These are phyloP conservation scores for Hericium rajendrae DNA, from an alignment of 768 basidiomycete species.

Conservation along the genomic window DNA sequence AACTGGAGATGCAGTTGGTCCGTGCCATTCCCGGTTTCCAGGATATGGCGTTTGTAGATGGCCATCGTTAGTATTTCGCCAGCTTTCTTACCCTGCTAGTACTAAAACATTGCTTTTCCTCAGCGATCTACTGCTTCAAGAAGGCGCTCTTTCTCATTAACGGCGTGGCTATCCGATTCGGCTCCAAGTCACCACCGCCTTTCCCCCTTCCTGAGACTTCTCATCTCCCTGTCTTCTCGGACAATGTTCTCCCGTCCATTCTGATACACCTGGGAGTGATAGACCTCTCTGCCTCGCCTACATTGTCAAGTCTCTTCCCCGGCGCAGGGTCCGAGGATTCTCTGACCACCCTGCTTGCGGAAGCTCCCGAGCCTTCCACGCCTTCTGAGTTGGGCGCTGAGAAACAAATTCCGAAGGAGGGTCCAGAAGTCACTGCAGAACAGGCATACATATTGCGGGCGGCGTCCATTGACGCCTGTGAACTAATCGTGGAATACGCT, in stretches of 20 bases:
- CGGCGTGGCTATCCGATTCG: constrained; percentile 59
- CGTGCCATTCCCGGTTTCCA: constrained; percentile 72
- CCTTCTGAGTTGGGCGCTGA: constrained; percentile 9
- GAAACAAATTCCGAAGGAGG: constrained; percentile 27
- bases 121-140: constrained; percentile 85
- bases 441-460: constrained; percentile 72
- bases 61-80: constrained; percentile 38
- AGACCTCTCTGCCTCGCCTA: constrained; percentile 40
- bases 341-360: constrained; percentile 33
- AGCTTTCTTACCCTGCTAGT: neutral
- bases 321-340: constrained; percentile 29
- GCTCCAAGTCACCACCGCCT: constrained; percentile 36
- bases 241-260: constrained; percentile 80
- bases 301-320: constrained; percentile 39
- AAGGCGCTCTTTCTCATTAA: constrained; percentile 81
- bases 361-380: constrained; percentile 11
- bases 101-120: neutral
- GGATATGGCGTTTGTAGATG: constrained; percentile 64
- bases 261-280: constrained; percentile 70
- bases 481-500: constrained; percentile 51
- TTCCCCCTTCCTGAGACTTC: constrained; percentile 56
- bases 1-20: constrained; percentile 42
- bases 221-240: constrained; percentile 59
- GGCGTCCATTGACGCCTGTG: constrained; percentile 72
- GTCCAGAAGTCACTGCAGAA: constrained; percentile 43